phyloP scores from a whole-genome alignment of 768 basidiomycete genomes.

The Termitomyces sp. region DNA sequence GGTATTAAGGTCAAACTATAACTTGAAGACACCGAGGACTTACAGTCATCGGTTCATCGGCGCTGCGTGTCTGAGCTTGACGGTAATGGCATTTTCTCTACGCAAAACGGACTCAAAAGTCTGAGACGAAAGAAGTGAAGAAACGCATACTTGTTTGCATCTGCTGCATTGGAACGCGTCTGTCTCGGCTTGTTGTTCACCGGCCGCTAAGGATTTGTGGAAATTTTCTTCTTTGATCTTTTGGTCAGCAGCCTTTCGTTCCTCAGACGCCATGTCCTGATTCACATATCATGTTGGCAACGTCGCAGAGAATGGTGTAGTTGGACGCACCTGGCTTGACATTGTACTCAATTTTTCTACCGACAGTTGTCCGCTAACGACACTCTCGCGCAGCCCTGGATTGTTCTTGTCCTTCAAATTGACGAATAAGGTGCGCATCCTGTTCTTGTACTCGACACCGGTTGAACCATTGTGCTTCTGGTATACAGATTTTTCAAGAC shows the following conservation, averaged over 20 bases:
- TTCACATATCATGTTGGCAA: neutral
- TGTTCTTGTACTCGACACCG: constrained; percentile 59
- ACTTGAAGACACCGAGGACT: constrained; percentile 25
- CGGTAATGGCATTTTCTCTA: constrained; percentile 88
- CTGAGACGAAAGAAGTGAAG: neutral
- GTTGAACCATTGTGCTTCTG: constrained; percentile 37
- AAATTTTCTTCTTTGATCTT: constrained; percentile 85
- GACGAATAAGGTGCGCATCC: constrained; percentile 85
- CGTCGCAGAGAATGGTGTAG: neutral
- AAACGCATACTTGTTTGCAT: constrained; percentile 75
- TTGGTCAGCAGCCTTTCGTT: constrained; percentile 79
- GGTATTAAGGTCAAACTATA: neutral
- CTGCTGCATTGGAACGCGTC: constrained; percentile 96
- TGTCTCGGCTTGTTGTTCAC: constrained; percentile 89
- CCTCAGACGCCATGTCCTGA: constrained; percentile 96
- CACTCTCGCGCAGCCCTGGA: constrained; percentile 76
- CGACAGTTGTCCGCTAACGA: constrained; percentile 78
- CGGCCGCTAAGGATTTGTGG: constrained; percentile 87
- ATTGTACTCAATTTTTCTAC: constrained; percentile 73
- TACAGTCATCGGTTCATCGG: constrained; percentile 98
- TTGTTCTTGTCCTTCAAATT: constrained; percentile 97
- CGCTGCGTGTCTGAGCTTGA: constrained; percentile 95
- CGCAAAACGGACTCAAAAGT: constrained; percentile 1
- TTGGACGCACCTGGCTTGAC: constrained; percentile 65
- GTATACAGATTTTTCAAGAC: constrained; percentile 68